Percentiles rank a stretch among this genome's conserved stretches.
phyloP scores from a whole-genome alignment of 2,329 filamentous ascomycete genomes.

The Diaporthe australafricana region DNA sequence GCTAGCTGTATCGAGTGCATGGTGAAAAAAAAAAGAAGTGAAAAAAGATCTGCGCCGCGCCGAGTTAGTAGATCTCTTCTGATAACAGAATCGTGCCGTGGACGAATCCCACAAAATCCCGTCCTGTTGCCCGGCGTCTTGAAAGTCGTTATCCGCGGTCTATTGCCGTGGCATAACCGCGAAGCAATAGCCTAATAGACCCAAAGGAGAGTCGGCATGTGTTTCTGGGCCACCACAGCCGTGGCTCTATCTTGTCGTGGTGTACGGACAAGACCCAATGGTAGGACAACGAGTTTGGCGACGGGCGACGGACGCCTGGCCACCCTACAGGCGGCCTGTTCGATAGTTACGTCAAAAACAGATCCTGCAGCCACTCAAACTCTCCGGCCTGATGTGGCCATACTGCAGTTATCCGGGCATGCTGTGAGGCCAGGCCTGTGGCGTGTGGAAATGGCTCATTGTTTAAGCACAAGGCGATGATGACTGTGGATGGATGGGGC shows the following conservation, averaged over 20 bases:
- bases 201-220: not conserved
- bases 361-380: not conserved
- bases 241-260: conserved; percentile 4
- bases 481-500: too few species aligned
- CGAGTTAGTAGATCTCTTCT: not conserved
- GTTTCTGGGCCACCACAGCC: not conserved
- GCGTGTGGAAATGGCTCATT: not conserved
- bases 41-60: conserved; percentile 7
- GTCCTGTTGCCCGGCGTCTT: too few species aligned
- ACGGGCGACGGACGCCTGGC: conserved; percentile 11
- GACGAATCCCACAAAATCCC: not conserved
- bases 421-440: not conserved
- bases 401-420: not conserved
- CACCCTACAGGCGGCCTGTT: conserved; percentile 21
- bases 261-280: not conserved
- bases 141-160: conserved; percentile 14
- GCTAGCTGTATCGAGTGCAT: not conserved
- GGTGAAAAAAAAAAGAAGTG: not conserved
- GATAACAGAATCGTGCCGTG: not conserved
- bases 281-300: conserved; percentile 13
- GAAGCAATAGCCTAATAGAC: not conserved
- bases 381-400: not conserved
- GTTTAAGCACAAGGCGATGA: not conserved
- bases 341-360: conserved; percentile 10
- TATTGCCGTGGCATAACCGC: conserved; percentile 17